phyloP scores from a whole-genome alignment of 768 basidiomycete genomes.

The Mycena pura region DNA sequence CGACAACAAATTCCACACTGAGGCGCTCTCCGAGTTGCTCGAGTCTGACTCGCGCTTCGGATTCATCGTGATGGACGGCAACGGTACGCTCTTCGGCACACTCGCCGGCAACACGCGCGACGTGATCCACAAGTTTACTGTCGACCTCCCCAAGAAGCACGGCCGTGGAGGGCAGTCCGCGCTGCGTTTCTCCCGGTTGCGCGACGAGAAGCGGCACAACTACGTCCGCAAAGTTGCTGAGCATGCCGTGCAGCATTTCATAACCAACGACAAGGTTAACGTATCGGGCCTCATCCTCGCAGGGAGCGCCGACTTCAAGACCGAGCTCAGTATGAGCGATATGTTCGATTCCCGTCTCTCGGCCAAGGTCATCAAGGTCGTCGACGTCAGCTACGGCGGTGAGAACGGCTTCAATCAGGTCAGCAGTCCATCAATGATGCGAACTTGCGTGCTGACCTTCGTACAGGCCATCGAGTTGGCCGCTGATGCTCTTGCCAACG shows the following conservation, averaged over 20 bases:
- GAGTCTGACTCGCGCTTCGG: slow-evolving; percentile 98
- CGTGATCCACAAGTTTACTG: slow-evolving; percentile 97
- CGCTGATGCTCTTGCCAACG: slow-evolving; percentile 93
- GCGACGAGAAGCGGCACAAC: slow-evolving; percentile 99
- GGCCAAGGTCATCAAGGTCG: slow-evolving; percentile 95
- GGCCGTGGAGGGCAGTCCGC: slow-evolving; percentile 99
- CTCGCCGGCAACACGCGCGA: slow-evolving; percentile 97
- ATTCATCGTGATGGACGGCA: slow-evolving; percentile 99
- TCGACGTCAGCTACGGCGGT: slow-evolving; percentile 98
- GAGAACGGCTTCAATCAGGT: slow-evolving; percentile 99
- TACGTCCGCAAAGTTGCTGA: slow-evolving; percentile 99
- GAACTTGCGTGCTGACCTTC: background rate
- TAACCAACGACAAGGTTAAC: slow-evolving; percentile 98
- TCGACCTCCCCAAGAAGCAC: slow-evolving; percentile 99
- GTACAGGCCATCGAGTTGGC: slow-evolving; percentile 93
- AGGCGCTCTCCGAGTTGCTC: slow-evolving; percentile 93
- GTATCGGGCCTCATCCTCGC: slow-evolving; percentile 95
- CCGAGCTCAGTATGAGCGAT: slow-evolving; percentile 93
- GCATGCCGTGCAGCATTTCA: slow-evolving; percentile 95
- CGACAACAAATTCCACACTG: slow-evolving; percentile 99
- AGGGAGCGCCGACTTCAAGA: slow-evolving; percentile 98
- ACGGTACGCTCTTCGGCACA: slow-evolving; percentile 95
- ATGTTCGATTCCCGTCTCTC: slow-evolving; percentile 91
- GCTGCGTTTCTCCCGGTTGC: slow-evolving; percentile 98
- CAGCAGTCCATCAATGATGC: slow-evolving; percentile 16